Evolutionary conservation across 805 yeast species (phyloP).

Genomic region (Barnettozyma wickerhamii): DNA sequence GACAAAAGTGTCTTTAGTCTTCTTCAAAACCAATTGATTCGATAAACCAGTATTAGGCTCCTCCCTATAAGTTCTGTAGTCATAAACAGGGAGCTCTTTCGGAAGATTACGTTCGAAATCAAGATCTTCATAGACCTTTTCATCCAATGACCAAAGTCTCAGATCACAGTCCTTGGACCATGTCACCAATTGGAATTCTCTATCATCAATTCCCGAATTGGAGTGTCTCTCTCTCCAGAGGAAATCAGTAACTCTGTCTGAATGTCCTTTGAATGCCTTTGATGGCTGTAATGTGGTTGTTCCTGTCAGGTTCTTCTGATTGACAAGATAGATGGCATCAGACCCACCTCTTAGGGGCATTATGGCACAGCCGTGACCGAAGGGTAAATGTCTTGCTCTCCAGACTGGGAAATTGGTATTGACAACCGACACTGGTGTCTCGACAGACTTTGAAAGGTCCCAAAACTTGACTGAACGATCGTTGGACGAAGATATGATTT

Average conservation of each 20-base stretch:
- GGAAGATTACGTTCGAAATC: slow-evolving; percentile 36
- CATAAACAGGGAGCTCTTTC: slow-evolving; percentile 34
- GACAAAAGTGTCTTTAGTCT: slow-evolving; percentile 36
- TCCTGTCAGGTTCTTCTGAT: slow-evolving; percentile 23
- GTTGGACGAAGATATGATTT: slow-evolving; percentile 77
- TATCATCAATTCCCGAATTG: slow-evolving; percentile 48
- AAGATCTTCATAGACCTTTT: slow-evolving; percentile 43
- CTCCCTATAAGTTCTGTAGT: slow-evolving; percentile 44
- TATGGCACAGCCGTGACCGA: slow-evolving; percentile 82
- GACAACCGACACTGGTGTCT: slow-evolving; percentile 53
- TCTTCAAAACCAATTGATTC: slow-evolving; percentile 31
- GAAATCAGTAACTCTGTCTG: slow-evolving; percentile 82
- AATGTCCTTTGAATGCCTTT: slow-evolving; percentile 72
- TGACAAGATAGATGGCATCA: slow-evolving; percentile 37
- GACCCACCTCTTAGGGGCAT: slow-evolving; percentile 90
- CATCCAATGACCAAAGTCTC: slow-evolving; percentile 70
- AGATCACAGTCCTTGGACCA: slow-evolving; percentile 91
- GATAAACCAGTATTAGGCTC: slow-evolving; percentile 40
- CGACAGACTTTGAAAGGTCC: slow-evolving; percentile 48
- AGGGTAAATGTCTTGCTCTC: slow-evolving; percentile 84
- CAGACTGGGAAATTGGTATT: slow-evolving; percentile 81
- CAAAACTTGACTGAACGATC: slow-evolving; percentile 82
- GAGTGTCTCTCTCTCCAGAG: slow-evolving; percentile 72
- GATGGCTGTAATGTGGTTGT: slow-evolving; percentile 44
- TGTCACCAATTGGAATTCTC: slow-evolving; percentile 87